A percentile compares a stretch with the other conserved stretches of the same genome.
These are phyloP conservation scores for Fusarium coicis DNA, from an alignment of 2,329 filamentous ascomycete genomes.

Conservation along the genomic window DNA sequence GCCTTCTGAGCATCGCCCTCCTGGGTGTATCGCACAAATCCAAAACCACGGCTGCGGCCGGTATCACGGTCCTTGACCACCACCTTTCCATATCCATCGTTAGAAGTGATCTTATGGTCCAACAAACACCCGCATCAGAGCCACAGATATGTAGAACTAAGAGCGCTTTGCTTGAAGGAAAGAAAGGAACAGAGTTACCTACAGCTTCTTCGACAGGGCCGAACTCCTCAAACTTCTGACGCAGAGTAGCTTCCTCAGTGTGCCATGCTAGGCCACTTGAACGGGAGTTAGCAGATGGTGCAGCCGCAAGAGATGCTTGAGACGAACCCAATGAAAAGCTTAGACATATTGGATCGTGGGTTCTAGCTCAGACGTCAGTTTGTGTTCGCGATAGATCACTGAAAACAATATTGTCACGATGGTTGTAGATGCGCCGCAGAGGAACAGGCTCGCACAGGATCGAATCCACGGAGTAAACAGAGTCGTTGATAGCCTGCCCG, in stretches of 20 bases:
- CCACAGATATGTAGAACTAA: conserved; percentile 35
- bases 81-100: conserved; percentile 66
- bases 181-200: conserved; percentile 58
- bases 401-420: neutral
- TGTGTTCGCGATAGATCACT: neutral
- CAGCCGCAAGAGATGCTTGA: neutral
- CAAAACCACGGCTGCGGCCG: conserved; percentile 95
- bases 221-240: conserved; percentile 92
- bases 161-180: conserved; percentile 29
- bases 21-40: conserved; percentile 89
- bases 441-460: neutral
- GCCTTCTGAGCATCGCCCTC: conserved; percentile 81
- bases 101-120: conserved; percentile 30
- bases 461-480: neutral
- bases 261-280: conserved; percentile 96
- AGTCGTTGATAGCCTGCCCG: neutral
- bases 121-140: conserved; percentile 31
- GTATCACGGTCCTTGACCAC: conserved; percentile 98
- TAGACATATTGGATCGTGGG: conserved; percentile 73
- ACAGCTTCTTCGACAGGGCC: conserved; percentile 95
- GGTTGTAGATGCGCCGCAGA: neutral
- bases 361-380: conserved; percentile 29
- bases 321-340: conserved; percentile 71
- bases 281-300: conserved; percentile 36
- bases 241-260: conserved; percentile 88